Base-by-base conservation (phyloP, 345 rosid genomes). In the Erysimum cheiranthoides region DNA sequence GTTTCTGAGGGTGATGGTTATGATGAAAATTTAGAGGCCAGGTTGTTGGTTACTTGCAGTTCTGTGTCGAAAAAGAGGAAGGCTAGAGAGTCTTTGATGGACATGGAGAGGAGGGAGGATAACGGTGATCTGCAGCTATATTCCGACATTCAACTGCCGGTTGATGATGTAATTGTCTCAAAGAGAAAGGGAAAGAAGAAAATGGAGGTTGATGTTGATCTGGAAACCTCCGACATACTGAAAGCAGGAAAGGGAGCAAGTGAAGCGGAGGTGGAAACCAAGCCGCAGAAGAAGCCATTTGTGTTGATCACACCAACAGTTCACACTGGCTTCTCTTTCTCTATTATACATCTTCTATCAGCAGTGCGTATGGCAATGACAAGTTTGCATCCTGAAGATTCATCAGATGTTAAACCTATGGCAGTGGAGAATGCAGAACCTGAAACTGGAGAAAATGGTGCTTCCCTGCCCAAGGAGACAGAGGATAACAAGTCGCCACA, bases 241-340 rank as follows among this genome's bases (percentile, higher is more conserved):
- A 64, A 81, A 73, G 58, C 79, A 59, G 90, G 88, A 73, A 78
- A 70, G 5, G 88, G 76, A 66, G 65, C 78, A 38, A 57, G 76
- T 40, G 94, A 87, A 70, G 66, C 81, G 61, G 99, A 89, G 86
- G 72, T 80, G 51, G 96, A 93, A 81, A 82, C 78, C 39, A 87
- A 87, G 68, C 93, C 88, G 34, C 90, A 83, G 79, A 96, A 90
- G 82, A 96, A 93, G 76, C 87, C 94, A 5, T 93, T 86, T 83
- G 85, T 86, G 43, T 87, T 91, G 80, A 93, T 96, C 68, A 91
- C 91, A 25, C 99, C 99, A 2, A 91, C 99, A 36, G 96, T 91
- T 79, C 98, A 89, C 75, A 82, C 94, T 40, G 93, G 96, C 67
- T 93, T 96, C 83, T 93, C 98, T 25, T 96, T 96, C 86, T 93